Conservation (phyloP, 2,329 filamentous ascomycete genomes). For the Dactylella cylindrospora region DNA sequence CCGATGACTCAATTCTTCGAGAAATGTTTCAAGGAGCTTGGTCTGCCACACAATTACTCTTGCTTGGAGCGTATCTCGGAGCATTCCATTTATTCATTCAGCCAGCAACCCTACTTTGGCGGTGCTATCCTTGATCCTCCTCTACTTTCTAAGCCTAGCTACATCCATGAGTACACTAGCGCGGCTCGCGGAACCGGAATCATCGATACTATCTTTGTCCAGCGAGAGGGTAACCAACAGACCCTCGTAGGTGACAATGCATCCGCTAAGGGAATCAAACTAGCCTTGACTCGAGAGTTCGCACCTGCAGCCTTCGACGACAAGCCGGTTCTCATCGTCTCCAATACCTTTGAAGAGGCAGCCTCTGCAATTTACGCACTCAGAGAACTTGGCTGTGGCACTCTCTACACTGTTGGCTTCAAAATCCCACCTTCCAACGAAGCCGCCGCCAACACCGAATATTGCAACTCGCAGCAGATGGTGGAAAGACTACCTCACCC, state of each 20-base stretch:
- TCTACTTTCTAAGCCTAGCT: conserved; percentile 64
- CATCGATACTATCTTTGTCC: conserved; percentile 76
- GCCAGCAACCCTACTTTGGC: conserved; percentile 73
- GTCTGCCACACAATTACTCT: conserved; percentile 79
- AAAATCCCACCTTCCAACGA: conserved; percentile 54
- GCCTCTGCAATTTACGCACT: conserved; percentile 77
- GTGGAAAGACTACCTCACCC: conserved; percentile 77
- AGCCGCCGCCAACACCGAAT: conserved; percentile 66
- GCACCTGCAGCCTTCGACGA: conserved; percentile 78
- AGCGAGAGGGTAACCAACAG: conserved; percentile 56
- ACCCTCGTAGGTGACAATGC: conserved; percentile 77
- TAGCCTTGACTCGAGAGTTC: conserved; percentile 76
- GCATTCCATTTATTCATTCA: conserved; percentile 69
- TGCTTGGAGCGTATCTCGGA: conserved; percentile 71
- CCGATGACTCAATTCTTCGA: conserved; percentile 79
- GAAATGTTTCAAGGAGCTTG: conserved; percentile 77
- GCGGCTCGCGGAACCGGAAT: conserved; percentile 77
- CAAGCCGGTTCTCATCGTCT: conserved; percentile 73
- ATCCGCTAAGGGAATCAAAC: conserved; percentile 80
- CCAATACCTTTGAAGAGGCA: conserved; percentile 71
- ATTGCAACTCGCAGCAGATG: conserved; percentile 70
- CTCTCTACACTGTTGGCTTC: conserved; percentile 41
- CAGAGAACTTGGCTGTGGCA: conserved; percentile 63
- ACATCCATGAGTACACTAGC: conserved; percentile 69
- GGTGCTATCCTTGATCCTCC: conserved; percentile 66